Evolutionary conservation across 495 filamentous ascomycete genomes (phyloP).

Genomic region (Tuber magnatum): DNA sequence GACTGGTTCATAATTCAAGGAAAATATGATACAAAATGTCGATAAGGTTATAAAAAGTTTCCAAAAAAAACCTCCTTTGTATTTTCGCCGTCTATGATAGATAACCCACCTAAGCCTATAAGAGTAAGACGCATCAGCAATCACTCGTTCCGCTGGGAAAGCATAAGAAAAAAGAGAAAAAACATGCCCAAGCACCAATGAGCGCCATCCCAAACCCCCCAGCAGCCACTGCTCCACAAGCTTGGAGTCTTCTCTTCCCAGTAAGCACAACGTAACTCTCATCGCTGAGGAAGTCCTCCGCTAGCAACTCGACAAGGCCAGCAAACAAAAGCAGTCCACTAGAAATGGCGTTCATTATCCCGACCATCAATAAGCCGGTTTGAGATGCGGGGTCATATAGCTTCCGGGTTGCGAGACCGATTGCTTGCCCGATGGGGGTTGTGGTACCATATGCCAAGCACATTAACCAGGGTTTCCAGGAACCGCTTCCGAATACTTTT

Average conservation of each 20-base stretch:
- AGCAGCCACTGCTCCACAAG: constrained; percentile 67
- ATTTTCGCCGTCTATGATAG: not conserved
- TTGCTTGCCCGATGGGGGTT: constrained; percentile 54
- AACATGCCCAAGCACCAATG: constrained; percentile 73
- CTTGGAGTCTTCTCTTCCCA: constrained; percentile 64
- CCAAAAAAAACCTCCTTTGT: not conserved
- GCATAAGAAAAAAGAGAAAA: constrained; percentile 40
- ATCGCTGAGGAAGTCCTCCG: constrained; percentile 88
- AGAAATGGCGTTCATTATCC: constrained; percentile 59
- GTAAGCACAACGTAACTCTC: constrained; percentile 69
- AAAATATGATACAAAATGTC: not conserved
- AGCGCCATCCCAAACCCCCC: constrained; percentile 77
- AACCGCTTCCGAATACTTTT: constrained; percentile 47
- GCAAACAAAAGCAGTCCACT: constrained; percentile 77
- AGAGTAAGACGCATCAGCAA: not conserved
- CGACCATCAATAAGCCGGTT: constrained; percentile 59
- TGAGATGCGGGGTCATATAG: constrained; percentile 59
- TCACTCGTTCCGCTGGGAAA: not conserved
- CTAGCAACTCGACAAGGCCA: constrained; percentile 80
- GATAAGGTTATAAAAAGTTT: not conserved
- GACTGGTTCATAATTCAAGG: not conserved
- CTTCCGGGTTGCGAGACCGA: constrained; percentile 52
- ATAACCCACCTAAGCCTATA: not conserved
- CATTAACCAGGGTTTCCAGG: constrained; percentile 55
- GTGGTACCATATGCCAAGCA: constrained; percentile 57